Evolutionary conservation across 192 early-diverging fungal genomes (phyloP), one percentile per base, ranked within the genome.

Genomic region (Podila clonocystis): DNA sequence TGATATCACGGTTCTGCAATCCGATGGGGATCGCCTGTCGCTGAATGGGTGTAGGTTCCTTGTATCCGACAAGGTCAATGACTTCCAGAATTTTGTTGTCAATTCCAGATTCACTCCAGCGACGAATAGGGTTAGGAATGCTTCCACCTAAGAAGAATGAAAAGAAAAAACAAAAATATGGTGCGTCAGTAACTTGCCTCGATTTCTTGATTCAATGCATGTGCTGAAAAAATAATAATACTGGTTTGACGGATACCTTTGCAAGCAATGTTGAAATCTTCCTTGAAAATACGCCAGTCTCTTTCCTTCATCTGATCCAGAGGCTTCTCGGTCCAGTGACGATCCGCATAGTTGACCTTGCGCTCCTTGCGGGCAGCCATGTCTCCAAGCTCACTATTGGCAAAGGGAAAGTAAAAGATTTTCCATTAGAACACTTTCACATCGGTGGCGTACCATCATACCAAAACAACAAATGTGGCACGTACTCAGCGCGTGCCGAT

Each of bases 271-370:
- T 93, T 95, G 83, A 94, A 98, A 74, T 99, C 98, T 83, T 99
- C 98, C 68, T 96, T 97, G 84, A 99, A 98, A 64, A 99, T 99
- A 82, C 98, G 94, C 98, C 98, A 99, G 72, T 99, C 98, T 71
- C 98, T 88, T 82, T 98, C 97, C 59, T 85, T 89, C 98, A 99
- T 99, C 62, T 98, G 92, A 9, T 70, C 69, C 72, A 99, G 84
- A 15, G 91, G 89, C 73, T 99, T 99, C 33, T 97, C 95, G 26
- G 90, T 85, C 98, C 98, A 99, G 80, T 99, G 97, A 24, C 97
- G 89, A 82, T 97, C 95, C 67, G 98, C 96, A 87, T 91, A 94
- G 38, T 88, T 91, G 19, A 82, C 82, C 73, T 91, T 93, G 28
- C 87, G 84, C 62, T 94, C 94, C 82, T 89, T 91, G 29, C 80